Conservation (phyloP, 495 filamentous ascomycete species). For the Trichoderma orchidacearum region DNA sequence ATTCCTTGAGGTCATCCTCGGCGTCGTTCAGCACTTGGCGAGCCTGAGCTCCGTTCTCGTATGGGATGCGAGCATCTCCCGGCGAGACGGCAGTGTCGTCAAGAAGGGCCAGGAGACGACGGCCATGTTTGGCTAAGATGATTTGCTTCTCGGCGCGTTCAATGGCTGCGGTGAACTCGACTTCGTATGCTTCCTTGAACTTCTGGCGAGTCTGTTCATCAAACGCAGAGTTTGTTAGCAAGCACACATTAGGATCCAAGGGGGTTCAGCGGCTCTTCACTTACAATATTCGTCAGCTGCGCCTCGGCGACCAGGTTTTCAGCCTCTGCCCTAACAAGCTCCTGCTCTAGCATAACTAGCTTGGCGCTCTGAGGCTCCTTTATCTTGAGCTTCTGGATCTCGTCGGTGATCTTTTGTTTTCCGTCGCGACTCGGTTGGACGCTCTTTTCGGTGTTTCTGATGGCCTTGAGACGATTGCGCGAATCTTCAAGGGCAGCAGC, state of each 20-base stretch:
- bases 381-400: conserved; percentile 76
- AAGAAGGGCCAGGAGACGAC: conserved; percentile 71
- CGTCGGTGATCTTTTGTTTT: conserved; percentile 72
- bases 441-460: conserved; percentile 79
- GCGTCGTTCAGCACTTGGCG: conserved; percentile 84
- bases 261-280: conserved; percentile 11
- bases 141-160: conserved; percentile 95
- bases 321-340: conserved; percentile 88
- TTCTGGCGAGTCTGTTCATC: conserved; percentile 83
- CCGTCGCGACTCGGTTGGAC: conserved; percentile 87
- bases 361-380: conserved; percentile 73
- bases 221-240: neutral
- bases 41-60: conserved; percentile 48
- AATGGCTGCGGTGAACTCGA: conserved; percentile 75
- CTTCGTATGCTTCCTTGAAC: conserved; percentile 82
- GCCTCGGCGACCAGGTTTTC: conserved; percentile 94
- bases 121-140: conserved; percentile 79
- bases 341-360: conserved; percentile 78
- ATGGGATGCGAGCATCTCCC: conserved; percentile 58
- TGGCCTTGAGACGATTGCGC: conserved; percentile 67
- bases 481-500: conserved; percentile 78
- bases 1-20: conserved; percentile 71
- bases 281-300: conserved; percentile 83
- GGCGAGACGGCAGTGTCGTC: conserved; percentile 86
- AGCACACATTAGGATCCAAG: too few relatives aligned